Percentiles rank a stretch among this genome's conserved stretches.
Evolutionary conservation across 495 filamentous ascomycete species (phyloP).

Genomic region (Friedmanniomyces simplex): DNA sequence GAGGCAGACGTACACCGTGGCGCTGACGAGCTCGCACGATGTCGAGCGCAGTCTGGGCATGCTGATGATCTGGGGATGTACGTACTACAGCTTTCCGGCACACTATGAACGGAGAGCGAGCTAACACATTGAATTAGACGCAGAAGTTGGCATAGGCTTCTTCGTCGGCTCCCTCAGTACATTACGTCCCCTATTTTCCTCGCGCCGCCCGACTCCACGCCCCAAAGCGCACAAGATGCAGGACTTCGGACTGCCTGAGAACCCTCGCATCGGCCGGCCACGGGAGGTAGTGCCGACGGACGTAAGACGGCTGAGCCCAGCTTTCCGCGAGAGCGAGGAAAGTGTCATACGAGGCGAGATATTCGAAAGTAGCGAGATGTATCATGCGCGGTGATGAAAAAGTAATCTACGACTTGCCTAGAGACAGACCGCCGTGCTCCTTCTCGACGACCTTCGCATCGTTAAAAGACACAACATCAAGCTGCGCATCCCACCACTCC

Average conservation of each 20-base stretch:
- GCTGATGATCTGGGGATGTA: constrained; percentile 8
- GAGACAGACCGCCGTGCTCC: not conserved
- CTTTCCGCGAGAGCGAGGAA: not conserved
- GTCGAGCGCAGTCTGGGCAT: not conserved
- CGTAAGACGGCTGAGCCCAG: not conserved
- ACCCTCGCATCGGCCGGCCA: too few species aligned
- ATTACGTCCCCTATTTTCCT: not conserved
- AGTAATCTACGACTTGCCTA: not conserved
- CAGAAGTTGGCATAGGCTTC: not conserved
- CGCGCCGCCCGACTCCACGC: not conserved
- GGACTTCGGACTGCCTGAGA: not conserved
- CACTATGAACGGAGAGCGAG: not conserved
- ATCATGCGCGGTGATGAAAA: not conserved
- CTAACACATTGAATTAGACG: not conserved
- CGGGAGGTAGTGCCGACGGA: not conserved
- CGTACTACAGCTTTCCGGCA: not conserved
- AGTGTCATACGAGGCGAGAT: not conserved
- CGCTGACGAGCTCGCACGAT: not conserved
- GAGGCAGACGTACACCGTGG: constrained; percentile 3
- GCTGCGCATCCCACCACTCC: constrained; percentile 4
- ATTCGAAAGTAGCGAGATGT: not conserved
- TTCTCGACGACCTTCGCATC: not conserved
- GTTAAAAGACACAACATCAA: not conserved
- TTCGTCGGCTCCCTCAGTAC: not conserved
- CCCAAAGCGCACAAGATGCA: not conserved